Evolutionary conservation across 345 rosid species (phyloP), one percentile per base, ranked within the genome.

Genomic region (Hibiscus trionum): DNA sequence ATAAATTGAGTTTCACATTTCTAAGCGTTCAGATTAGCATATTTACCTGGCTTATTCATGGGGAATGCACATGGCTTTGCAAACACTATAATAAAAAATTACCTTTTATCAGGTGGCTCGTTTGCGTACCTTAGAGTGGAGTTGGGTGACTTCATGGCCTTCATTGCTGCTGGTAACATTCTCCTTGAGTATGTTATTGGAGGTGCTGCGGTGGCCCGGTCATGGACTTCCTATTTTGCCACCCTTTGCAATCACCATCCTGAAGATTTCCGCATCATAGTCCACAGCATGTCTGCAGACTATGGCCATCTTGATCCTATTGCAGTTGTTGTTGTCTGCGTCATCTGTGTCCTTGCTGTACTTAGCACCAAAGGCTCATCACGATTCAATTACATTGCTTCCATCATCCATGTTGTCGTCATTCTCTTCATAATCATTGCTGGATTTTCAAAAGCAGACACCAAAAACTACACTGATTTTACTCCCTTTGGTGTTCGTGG

Each of bases 191-290:
- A 87, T 68, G 78, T 90, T 2, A 82, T 91, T 7, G 83, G 91
- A 0, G 88, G 93, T 4, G 98, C 96, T 0, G 97, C 97, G 0
- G 95, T 94, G 35, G 80, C 98, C 7, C 77, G 96, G 11, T 75
- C 97, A 1, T 94, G 97, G 93, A 91, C 96, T n/a, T 90, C 93
- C 58, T 94, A 91, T 78, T 86, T 91, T 61, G 95, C 96, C 73
- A 90, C 98, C 17, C 93, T 91, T 47, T 80, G 85, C 74, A 88
- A 90, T 87, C 86, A 84, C 57, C 17, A 82, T 0, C 93, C 98
- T 0, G 83, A 84, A 0, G 89, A 87, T 53, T 88, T 94, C 82
- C 88, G 91, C 58, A 84, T 94, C 55, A 50, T 84, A 39, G 89
- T 58, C 24, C 77, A 78, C 33, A 77, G 77, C n/a, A 82, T 90